Conservation (phyloP, 2,329 filamentous ascomycete genomes). For the Exophiala lecanii-corni region DNA sequence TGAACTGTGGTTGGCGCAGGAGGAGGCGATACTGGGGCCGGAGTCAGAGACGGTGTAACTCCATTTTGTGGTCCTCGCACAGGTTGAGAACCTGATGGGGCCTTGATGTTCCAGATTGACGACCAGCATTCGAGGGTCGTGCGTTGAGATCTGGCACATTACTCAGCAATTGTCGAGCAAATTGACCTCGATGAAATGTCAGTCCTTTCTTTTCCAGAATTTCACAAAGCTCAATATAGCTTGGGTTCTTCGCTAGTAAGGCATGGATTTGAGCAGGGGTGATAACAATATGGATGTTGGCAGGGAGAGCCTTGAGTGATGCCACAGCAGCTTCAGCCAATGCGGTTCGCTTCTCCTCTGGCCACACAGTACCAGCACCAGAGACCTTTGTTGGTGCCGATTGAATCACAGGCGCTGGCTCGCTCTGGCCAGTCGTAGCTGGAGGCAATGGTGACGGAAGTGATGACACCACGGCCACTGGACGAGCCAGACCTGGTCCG, state of each 20-base stretch:
- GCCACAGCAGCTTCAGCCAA: conserved; percentile 48
- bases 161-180: conserved; percentile 47
- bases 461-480: background rate
- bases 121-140: too few relatives aligned
- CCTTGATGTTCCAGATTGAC: too few relatives aligned
- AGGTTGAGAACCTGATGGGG: too few relatives aligned
- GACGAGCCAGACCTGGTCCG: background rate
- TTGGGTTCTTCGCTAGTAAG: conserved; percentile 51
- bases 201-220: conserved; percentile 48
- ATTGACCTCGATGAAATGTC: conserved; percentile 47
- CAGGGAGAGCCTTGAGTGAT: conserved; percentile 41
- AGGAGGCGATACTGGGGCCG: too few relatives aligned
- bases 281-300: conserved; percentile 40
- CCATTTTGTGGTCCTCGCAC: too few relatives aligned
- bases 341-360: conserved; percentile 42
- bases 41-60: too few relatives aligned
- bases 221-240: conserved; percentile 53
- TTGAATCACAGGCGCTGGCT: conserved; percentile 1
- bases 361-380: conserved; percentile 43
- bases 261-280: conserved; percentile 38
- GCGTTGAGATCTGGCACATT: conserved; percentile 29
- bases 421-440: background rate
- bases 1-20: too few relatives aligned
- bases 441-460: background rate
- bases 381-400: background rate